Percentiles rank a stretch among this genome's conserved stretches.
phyloP scores from a whole-genome alignment of 805 yeast species.

The Nakazawaea wyomingensis region DNA sequence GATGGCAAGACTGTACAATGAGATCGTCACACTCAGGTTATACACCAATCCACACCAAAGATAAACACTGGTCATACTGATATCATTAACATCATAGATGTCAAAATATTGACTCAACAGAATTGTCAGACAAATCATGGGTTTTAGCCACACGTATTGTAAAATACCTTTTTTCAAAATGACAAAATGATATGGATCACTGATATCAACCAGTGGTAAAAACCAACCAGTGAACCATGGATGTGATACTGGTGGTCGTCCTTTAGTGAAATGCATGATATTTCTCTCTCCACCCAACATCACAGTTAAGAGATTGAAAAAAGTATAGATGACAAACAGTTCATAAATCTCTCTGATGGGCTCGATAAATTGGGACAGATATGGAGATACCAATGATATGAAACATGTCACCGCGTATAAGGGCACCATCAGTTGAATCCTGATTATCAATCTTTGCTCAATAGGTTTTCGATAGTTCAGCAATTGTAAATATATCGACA shows the following conservation, averaged over 20 bases:
- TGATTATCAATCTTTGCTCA: slow-evolving; percentile 77
- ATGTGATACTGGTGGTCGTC: slow-evolving; percentile 66
- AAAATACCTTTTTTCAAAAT: slow-evolving; percentile 77
- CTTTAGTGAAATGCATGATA: slow-evolving; percentile 66
- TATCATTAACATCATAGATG: slow-evolving; percentile 44
- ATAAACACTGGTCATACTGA: slow-evolving; percentile 44
- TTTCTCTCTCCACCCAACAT: slow-evolving; percentile 90
- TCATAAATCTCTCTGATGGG: slow-evolving; percentile 89
- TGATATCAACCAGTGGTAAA: slow-evolving; percentile 63
- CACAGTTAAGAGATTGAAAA: slow-evolving; percentile 75
- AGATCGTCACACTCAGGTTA: slow-evolving; percentile 73
- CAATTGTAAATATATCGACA: slow-evolving; percentile 49
- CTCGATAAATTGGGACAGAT: slow-evolving; percentile 46
- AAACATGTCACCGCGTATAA: slow-evolving; percentile 72
- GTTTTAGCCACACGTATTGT: slow-evolving; percentile 95
- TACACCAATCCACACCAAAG: slow-evolving; percentile 67
- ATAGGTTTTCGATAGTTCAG: slow-evolving; percentile 80
- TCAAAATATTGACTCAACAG: slow-evolving; percentile 42
- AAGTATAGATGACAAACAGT: slow-evolving; percentile 93
- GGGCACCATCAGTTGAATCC: slow-evolving; percentile 82
- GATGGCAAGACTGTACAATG: slow-evolving; percentile 78
- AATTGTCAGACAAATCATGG: slow-evolving; percentile 61
- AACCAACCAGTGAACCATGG: slow-evolving; percentile 51
- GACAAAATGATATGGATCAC: slow-evolving; percentile 79
- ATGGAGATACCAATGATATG: slow-evolving; percentile 44